Base-by-base conservation (phyloP, 2,329 filamentous ascomycete genomes). In the Ophiocordyceps polyrhachis-furcata region DNA sequence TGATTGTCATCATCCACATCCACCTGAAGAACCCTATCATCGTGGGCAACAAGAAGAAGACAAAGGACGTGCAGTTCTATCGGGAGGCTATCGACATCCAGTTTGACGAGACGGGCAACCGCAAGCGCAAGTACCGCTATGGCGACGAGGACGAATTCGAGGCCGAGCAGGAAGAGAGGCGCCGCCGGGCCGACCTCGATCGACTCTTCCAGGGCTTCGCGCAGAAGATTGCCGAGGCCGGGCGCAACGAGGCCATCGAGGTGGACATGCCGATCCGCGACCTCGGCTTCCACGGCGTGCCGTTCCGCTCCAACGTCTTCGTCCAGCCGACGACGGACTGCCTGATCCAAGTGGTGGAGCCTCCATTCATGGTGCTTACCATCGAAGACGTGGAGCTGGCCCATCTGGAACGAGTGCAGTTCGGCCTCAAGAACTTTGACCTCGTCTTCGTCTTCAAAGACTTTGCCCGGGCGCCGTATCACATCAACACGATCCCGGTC, bases 121-220 rank as follows among this genome's bases (percentile, higher is more conserved):
- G 93, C 50, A 94, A 95, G 68, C 83, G 91, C 52, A 95, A 95
- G 66, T 93, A 96, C 64, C 81, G 91, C 43, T 96, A 93, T 58
- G 91, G 91, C 40, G 91, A 98, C 51, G 93, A 98, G 60, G 91
- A 98, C 58, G 91, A 98, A 60, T 98, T 98, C 50, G 91, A 98
- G 62, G 87, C 89, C 40, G 91, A 98, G 61, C 91, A 98, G 62
- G 91, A 98, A 62, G 91, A 98, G 63, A 79, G 93, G 54, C 76
- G 89, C 52, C 80, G 89, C 47, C 76, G 91, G 52, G 83, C 84
- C n/a, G 85, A 89, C 49, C 78, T 98, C 43, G 91, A 98, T 64
- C 83, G 89, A 47, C 79, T 94, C 52, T 98, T 98, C 74, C 93
- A 94, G 65, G 80, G 76, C 50, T 98, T 96, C 55, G 86, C 89